Percentiles rank a stretch among this genome's conserved stretches.
These are phyloP conservation scores for Penicillium sclerotiorum DNA, from an alignment of 2,329 filamentous ascomycete species.

Conservation along the genomic window DNA sequence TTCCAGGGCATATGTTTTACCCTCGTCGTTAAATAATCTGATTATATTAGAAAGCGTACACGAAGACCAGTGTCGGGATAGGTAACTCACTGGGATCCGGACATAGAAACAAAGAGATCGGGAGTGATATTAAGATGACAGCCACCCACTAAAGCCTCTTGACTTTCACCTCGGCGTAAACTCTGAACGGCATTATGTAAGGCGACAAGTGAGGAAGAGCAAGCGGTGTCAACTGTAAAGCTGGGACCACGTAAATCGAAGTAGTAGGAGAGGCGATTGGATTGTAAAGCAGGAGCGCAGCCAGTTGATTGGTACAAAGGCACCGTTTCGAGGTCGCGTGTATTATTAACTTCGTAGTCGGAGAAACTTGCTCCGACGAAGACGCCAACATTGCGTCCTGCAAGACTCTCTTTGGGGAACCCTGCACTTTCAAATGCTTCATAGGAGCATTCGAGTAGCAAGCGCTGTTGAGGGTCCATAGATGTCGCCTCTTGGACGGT, in stretches of 20 bases:
- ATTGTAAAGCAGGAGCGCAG: constrained; percentile 22
- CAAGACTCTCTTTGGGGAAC: constrained; percentile 28
- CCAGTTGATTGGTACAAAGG: constrained; percentile 26
- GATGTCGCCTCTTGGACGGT: constrained; percentile 25
- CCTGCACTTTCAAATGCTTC: constrained; percentile 34
- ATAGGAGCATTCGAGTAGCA: constrained; percentile 28
- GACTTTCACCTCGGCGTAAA: constrained; percentile 26
- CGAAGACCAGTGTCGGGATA: too few species aligned
- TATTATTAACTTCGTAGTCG: constrained; percentile 27
- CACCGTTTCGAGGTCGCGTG: constrained; percentile 25
- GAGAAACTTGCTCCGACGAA: constrained; percentile 26
- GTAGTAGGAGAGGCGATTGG: constrained; percentile 34
- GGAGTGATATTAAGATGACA: constrained; percentile 29
- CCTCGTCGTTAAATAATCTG: constrained; percentile 29
- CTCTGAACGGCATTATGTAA: constrained; percentile 31
- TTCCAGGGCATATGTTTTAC: constrained; percentile 31
- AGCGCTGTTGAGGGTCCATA: constrained; percentile 30
- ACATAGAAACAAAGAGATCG: constrained; percentile 30
- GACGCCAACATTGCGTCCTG: constrained; percentile 26
- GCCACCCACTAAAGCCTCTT: constrained; percentile 28
- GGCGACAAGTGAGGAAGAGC: constrained; percentile 30
- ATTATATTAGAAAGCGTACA: too few species aligned
- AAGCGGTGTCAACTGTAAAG: constrained; percentile 33
- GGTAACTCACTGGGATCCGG: constrained; percentile 24
- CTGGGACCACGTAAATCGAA: constrained; percentile 33